Conservation (phyloP, 148 eudicot species). For the Limonium bicolor region DNA sequence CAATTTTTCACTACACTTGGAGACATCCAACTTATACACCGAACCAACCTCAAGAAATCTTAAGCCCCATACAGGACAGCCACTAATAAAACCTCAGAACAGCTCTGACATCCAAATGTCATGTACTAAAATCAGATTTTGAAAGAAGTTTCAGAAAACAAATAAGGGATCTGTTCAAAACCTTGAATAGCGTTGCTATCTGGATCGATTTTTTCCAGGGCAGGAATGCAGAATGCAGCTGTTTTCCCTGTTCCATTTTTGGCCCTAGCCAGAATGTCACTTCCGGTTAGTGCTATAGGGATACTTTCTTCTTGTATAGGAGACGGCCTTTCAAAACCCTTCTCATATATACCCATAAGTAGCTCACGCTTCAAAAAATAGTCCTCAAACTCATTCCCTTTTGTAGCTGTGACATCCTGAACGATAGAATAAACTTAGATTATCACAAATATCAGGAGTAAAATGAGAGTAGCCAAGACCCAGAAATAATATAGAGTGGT, state of each 20-base stretch:
- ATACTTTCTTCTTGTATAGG: conserved; percentile 88
- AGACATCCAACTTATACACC: too few species aligned
- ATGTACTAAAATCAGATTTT: background rate
- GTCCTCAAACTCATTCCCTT: conserved; percentile 92
- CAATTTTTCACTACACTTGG: too few species aligned
- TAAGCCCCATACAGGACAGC: too few species aligned
- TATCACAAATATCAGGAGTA: background rate
- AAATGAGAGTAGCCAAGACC: background rate
- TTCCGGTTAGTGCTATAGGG: conserved; percentile 77
- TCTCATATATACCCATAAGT: conserved; percentile 78
- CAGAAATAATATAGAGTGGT: too few species aligned
- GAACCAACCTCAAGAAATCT: too few species aligned
- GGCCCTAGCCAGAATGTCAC: conserved; percentile 86
- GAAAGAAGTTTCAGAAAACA: too few species aligned
- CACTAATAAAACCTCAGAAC: too few species aligned
- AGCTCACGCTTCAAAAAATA: conserved; percentile 75
- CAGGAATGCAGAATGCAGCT: conserved; percentile 84
- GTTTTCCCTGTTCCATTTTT: conserved; percentile 92
- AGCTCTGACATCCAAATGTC: too few species aligned
- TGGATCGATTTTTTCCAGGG: conserved; percentile 71
- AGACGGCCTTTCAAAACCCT: conserved; percentile 80
- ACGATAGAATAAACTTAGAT: background rate
- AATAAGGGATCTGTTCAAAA: conserved; percentile 2
- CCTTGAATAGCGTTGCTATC: conserved; percentile 84
- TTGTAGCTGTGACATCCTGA: conserved; percentile 95